Conservation (phyloP, 306 rosid genomes). For the Cucumis melo region DNA sequence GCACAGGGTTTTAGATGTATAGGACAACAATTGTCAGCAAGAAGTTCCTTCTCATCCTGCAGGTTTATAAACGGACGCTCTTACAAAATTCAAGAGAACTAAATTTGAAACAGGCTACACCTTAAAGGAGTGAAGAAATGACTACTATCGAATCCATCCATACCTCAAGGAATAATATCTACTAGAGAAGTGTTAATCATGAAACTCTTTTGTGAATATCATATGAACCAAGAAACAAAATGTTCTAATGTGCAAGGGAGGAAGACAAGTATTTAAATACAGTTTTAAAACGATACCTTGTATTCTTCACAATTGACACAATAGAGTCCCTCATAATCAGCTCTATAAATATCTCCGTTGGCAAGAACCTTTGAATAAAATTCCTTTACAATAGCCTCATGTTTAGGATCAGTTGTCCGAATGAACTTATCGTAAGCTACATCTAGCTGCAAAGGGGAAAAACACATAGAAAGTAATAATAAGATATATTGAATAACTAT, state of each 20-base stretch:
- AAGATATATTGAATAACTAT: background rate
- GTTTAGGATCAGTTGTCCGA: slow-evolving; percentile 80
- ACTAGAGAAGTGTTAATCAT: background rate
- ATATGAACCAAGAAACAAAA: background rate
- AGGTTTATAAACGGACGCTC: background rate
- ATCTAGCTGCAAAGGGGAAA: slow-evolving; percentile 43
- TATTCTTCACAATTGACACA: slow-evolving; percentile 94
- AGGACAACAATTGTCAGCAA: slow-evolving; percentile 73
- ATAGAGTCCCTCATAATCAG: slow-evolving; percentile 93
- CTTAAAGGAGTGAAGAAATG: background rate
- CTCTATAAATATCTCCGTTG: slow-evolving; percentile 81
- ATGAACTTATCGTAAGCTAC: slow-evolving; percentile 82
- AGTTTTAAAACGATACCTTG: slow-evolving; percentile 37
- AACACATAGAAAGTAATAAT: background rate
- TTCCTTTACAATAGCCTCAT: slow-evolving; percentile 83
- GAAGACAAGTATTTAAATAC: background rate
- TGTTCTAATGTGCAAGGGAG: background rate
- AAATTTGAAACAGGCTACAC: background rate
- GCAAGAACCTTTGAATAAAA: slow-evolving; percentile 83
- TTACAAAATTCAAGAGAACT: background rate
- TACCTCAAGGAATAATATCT: background rate
- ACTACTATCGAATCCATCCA: background rate
- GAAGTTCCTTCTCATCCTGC: slow-evolving; percentile 89
- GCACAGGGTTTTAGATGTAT: slow-evolving; percentile 83
- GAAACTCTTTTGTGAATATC: background rate